Conservation (phyloP, 2,329 filamentous ascomycete species). For the Thielaviopsis ethacetica region DNA sequence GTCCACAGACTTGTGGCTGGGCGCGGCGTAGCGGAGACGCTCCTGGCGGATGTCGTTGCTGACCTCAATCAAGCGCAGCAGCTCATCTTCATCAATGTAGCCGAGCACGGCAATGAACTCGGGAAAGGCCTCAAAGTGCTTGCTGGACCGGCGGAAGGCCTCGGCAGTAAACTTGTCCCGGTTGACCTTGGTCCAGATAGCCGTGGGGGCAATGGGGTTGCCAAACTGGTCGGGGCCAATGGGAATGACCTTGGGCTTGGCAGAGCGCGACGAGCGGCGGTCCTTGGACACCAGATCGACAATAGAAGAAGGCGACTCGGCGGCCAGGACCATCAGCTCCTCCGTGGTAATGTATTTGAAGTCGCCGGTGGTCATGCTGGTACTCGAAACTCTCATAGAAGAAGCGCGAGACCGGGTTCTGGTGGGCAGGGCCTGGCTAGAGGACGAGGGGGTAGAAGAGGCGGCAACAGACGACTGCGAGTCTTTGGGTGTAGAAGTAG, state of each 20-base stretch:
- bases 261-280: slow-evolving; percentile 4
- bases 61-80: slow-evolving; percentile 18
- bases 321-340: background rate
- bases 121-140: slow-evolving; percentile 43
- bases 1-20: slow-evolving; percentile 2
- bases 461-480: too few species aligned
- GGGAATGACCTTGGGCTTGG: slow-evolving; percentile 16
- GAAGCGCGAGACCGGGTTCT: slow-evolving; percentile 6
- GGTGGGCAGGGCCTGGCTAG: background rate
- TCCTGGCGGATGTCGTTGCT: slow-evolving; percentile 6
- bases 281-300: background rate
- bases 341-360: slow-evolving; percentile 9
- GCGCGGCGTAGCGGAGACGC: slow-evolving; percentile 4
- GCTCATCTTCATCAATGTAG: slow-evolving; percentile 32
- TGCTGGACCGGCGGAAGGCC: slow-evolving; percentile 35
- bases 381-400: slow-evolving; percentile 5
- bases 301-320: background rate
- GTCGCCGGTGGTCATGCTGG: slow-evolving; percentile 2
- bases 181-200: slow-evolving; percentile 42
- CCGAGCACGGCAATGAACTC: slow-evolving; percentile 45
- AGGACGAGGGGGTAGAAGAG: too few species aligned
- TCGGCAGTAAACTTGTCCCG: slow-evolving; percentile 40
- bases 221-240: slow-evolving; percentile 42
- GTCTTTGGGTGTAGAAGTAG: background rate
- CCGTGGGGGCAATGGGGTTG: slow-evolving; percentile 37